phyloP scores from a whole-genome alignment of 768 basidiomycete genomes.

The Amanita exitialis region DNA sequence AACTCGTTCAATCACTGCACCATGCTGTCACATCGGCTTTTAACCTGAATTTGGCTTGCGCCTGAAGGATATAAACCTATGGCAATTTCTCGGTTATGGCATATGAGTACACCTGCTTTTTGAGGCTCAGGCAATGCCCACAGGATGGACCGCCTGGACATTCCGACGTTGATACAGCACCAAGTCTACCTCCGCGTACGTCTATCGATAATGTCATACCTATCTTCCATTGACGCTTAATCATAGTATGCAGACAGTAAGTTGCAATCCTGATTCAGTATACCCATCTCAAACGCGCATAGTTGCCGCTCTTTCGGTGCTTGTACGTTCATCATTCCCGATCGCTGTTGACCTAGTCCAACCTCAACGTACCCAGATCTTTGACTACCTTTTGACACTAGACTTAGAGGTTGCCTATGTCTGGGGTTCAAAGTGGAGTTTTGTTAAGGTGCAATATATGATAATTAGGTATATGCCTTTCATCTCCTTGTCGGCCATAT shows the following conservation, averaged over 20 bases:
- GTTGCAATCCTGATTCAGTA: neutral
- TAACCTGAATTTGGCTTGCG: neutral
- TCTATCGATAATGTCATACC: neutral
- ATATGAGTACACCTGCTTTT: neutral
- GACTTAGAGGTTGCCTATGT: neutral
- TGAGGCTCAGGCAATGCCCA: neutral
- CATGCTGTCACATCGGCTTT: neutral
- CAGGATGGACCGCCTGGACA: neutral
- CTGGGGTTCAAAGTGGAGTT: slow-evolving; percentile 3
- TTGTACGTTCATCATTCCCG: neutral
- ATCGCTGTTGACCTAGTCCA: neutral
- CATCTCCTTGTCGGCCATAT: neutral
- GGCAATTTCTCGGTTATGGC: neutral
- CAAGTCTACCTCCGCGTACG: neutral
- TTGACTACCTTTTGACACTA: slow-evolving; percentile 3
- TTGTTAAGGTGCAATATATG: neutral
- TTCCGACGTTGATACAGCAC: neutral
- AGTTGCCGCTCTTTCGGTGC: neutral
- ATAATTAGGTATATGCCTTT: slow-evolving; percentile 4
- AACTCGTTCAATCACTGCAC: neutral
- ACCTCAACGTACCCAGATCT: neutral
- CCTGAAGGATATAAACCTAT: neutral
- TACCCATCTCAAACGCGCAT: neutral
- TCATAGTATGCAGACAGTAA: slow-evolving; percentile 3
- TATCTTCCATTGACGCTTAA: neutral